Evolutionary conservation across 192 early-diverging fungal genomes (phyloP), one percentile per base, ranked within the genome.

Genomic region (Mortierella antarctica): DNA sequence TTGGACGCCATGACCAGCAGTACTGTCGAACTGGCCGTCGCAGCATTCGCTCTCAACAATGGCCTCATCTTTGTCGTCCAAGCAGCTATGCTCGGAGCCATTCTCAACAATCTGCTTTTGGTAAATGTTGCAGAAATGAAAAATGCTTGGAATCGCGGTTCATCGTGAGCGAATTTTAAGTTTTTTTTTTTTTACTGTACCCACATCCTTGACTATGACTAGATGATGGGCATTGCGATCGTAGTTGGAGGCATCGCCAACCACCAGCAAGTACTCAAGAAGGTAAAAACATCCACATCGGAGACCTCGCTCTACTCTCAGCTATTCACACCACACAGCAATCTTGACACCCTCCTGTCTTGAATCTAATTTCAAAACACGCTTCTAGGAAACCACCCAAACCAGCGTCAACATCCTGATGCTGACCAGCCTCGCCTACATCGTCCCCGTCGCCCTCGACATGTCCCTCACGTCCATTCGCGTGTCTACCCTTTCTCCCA

Each of bases 21-120:
- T 54, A 52, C 68, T 2, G 71, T 85, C 58, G 83, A 85, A 61
- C 58, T 85, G 59, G 74, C 81, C 7, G 66, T 75, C 46, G 70
- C 73, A 13, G 56, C 67, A 2, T 82, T 82, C 23, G 83, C 83
- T 5, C 61, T 85, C 40, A 46, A 55, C 8, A 82, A 82, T 12
- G 73, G 73, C 46, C 42, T 74, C 3, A 67, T 82, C 20, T 18
- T 48, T 10, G 73, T 85, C 47, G 83, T 85, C 18, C 83, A 82
- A 49, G 80, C 83, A 23, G 75, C 94, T 7, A 83, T 97, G 53
- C 85, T 99, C 14, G 97, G 97, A 12, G 95, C 95, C 23, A 95
- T 99, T 68, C 85, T 99, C 17, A 94, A 93, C 67, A 99, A 99
- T 77, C 83, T 97, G 81, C 83, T 98, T 46, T 86, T 98, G 62